A percentile compares a stretch with the other conserved stretches of the same genome.
These are phyloP conservation scores for Fomitopsis pulvina DNA, from an alignment of 768 basidiomycete species.

Conservation along the genomic window DNA sequence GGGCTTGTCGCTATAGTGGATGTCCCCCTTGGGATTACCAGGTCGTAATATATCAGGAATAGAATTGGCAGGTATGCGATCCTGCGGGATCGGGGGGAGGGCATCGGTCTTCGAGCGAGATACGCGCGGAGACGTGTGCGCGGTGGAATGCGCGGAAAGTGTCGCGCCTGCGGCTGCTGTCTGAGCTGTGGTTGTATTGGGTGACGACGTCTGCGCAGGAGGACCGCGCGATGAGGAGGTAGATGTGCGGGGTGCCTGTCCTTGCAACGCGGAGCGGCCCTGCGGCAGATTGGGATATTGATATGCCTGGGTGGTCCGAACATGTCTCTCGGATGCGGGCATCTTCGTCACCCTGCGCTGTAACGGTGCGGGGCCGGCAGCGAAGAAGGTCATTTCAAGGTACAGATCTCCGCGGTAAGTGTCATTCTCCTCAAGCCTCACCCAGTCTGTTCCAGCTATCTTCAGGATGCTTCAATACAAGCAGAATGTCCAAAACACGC, in stretches of 20 bases:
- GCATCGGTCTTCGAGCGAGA: conserved; percentile 21
- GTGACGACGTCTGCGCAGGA: too few relatives aligned
- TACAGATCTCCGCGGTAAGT: conserved; percentile 79
- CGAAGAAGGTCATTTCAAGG: conserved; percentile 91
- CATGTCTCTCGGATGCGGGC: conserved; percentile 20
- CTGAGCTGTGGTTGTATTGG: conserved; percentile 1
- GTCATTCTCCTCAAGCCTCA: conserved; percentile 47
- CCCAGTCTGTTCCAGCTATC: conserved; percentile 52
- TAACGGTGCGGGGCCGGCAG: conserved; percentile 51
- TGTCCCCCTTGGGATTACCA: conserved; percentile 15
- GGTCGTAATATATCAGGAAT: conserved; percentile 41
- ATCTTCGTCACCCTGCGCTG: conserved; percentile 27
- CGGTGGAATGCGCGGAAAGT: conserved; percentile 14
- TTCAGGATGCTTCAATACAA: not conserved
- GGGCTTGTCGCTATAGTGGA: conserved; percentile 1
- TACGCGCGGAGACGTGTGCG: conserved; percentile 11
- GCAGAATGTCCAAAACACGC: conserved; percentile 21
- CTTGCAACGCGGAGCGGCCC: not conserved
- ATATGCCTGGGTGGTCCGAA: conserved; percentile 8
- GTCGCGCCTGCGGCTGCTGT: not conserved
- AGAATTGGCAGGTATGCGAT: conserved; percentile 5
- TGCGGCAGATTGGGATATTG: not conserved
- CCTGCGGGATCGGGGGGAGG: conserved; percentile 36
- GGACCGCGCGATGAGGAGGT: not conserved
- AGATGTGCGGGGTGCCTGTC: not conserved